Percentiles rank a stretch among this genome's conserved stretches.
These are phyloP conservation scores for Prinsepia uniflora DNA, from an alignment of 306 rosid genomes.

Conservation along the genomic window DNA sequence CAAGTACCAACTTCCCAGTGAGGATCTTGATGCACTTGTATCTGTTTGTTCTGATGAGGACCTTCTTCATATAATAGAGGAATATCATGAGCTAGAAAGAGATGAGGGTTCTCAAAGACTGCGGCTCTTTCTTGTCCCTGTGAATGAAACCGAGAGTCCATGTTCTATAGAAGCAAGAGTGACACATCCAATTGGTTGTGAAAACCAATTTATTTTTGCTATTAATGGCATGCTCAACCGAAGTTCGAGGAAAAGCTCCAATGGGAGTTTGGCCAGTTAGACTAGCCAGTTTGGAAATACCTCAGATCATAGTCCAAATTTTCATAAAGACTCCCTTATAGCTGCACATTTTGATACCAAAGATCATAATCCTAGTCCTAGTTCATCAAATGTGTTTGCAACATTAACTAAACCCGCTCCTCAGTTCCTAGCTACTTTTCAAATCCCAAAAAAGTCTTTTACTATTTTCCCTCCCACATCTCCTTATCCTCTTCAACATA, in stretches of 20 bases:
- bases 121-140: slow-evolving; percentile 74
- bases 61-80: slow-evolving; percentile 88
- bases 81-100: slow-evolving; percentile 75
- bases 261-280: slow-evolving; percentile 52
- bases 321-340: slow-evolving; percentile 40
- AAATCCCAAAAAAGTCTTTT: slow-evolving; percentile 41
- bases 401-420: slow-evolving; percentile 35
- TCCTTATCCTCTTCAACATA: slow-evolving; percentile 34
- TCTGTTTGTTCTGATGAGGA: slow-evolving; percentile 93
- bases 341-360: slow-evolving; percentile 45
- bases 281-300: slow-evolving; percentile 50
- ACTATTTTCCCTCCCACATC: slow-evolving; percentile 47
- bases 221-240: slow-evolving; percentile 66
- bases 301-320: slow-evolving; percentile 59
- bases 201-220: slow-evolving; percentile 71
- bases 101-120: slow-evolving; percentile 69
- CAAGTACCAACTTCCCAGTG: slow-evolving; percentile 97
- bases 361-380: slow-evolving; percentile 45
- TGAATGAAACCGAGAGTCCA: slow-evolving; percentile 66
- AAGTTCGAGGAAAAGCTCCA: slow-evolving; percentile 49
- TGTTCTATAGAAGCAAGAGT: slow-evolving; percentile 50
- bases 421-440: slow-evolving; percentile 45
- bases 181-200: slow-evolving; percentile 46
- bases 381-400: slow-evolving; percentile 40
- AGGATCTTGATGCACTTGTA: slow-evolving; percentile 93